Evolutionary conservation across 352 stramenopile genomes (phyloP).

Genomic region (Phytophthora multivora): DNA sequence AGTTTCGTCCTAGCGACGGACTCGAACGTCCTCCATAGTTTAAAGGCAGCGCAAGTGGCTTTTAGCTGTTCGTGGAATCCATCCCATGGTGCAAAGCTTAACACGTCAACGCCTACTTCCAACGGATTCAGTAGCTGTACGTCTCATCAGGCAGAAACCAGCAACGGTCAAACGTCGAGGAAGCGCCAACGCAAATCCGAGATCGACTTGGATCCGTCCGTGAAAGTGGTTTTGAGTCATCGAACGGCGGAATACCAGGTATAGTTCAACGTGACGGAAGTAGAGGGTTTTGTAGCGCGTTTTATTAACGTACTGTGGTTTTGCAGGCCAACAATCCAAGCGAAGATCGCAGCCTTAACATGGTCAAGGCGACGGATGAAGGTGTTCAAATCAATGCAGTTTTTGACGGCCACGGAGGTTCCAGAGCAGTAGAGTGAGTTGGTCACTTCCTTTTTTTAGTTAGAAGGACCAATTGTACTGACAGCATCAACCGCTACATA

Average conservation of each 20-base stretch:
- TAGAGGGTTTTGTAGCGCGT: no score
- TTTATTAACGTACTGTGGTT: no score
- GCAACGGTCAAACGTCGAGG: slow-evolving; percentile 19
- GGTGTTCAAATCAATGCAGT: slow-evolving; percentile 58
- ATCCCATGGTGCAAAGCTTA: slow-evolving; percentile 36
- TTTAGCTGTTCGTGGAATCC: slow-evolving; percentile 62
- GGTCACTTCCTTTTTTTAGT: not conserved
- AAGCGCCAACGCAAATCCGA: slow-evolving; percentile 22
- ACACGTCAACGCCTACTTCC: not conserved
- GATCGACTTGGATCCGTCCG: slow-evolving; percentile 23
- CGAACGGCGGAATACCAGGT: slow-evolving; percentile 69
- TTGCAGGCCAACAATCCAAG: slow-evolving; percentile 60
- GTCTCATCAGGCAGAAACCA: slow-evolving; percentile 13
- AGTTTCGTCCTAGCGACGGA: slow-evolving; percentile 53
- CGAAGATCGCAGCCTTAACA: slow-evolving; percentile 70
- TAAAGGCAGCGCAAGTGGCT: slow-evolving; percentile 43
- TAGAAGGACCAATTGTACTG: not conserved
- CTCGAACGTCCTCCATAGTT: slow-evolving; percentile 34
- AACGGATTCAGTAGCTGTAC: slow-evolving; percentile 5
- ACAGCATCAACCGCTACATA: not conserved
- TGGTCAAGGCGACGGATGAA: slow-evolving; percentile 39
- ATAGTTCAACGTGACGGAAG: not conserved
- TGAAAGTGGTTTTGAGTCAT: slow-evolving; percentile 35
- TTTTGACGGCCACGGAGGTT: slow-evolving; percentile 72
- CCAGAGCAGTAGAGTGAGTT: slow-evolving; percentile 69